Base-by-base conservation (phyloP, 306 rosid genomes). In the Psophocarpus tetragonolobus region DNA sequence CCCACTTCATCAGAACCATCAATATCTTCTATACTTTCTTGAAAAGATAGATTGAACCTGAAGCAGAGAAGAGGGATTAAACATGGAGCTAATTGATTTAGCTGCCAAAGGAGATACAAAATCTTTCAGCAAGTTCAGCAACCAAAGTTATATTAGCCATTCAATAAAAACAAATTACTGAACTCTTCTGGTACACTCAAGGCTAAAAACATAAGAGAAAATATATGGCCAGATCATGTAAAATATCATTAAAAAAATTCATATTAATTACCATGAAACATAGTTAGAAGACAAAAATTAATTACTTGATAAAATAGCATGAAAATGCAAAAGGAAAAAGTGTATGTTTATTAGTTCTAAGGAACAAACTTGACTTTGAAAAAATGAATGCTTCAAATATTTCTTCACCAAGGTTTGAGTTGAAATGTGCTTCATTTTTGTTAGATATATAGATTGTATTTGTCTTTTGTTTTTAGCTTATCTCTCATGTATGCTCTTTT, bases 31-130 rank as follows among this genome's bases (percentile, higher is more conserved):
- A 68, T 42, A 71, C 9, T 82, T 80, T 91, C 96, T 68, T 84
- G 80, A 85, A 90, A 94, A 47, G 92, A 48, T 83, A 94, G 61
- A 76, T 88, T 83, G 83, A 81, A 94, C 88, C 98, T 94, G 81
- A 80, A 64, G 84, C 75, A 69, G 53, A 85, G 60, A 74, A 71
- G 48, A 38, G n/a, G 12, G 70, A 68, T 26, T 6, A 44, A 63
- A 44, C 12, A 39, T 18, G 27, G 58, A 35, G 48, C 39, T 14
- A 62, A 45, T 13, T 54, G 53, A 21, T 44, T 66, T 24, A 27
- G 65, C 41, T 83, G 70, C 78, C 74, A 42, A 4, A 33, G 39
- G 71, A n/a, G n/a, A n/a, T n/a, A n/a, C n/a, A n/a, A 73, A 63
- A 54, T 36, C 14, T 26, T 73, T 53, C 36, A 27, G 38, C 18